Evolutionary conservation across 371 early-diverging fungal genomes (phyloP), one percentile per base, ranked within the genome.

Genomic region (Mucor piriformis): DNA sequence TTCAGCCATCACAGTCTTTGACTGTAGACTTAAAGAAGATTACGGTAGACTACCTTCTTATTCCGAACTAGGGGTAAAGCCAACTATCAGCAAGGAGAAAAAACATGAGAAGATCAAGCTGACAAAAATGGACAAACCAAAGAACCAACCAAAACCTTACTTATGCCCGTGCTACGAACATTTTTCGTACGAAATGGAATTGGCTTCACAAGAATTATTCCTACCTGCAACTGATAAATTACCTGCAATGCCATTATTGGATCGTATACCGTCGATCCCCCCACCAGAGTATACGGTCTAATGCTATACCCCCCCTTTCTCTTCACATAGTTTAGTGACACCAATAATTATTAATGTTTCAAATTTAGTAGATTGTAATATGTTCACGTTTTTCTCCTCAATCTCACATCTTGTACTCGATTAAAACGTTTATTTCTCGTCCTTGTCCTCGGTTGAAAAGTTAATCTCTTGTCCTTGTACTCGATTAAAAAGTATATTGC

Each of bases 11-110:
- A 72, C 62, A 3, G 74, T 72, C 2, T 74, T 72, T 53, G 77
- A 77, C 47, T 77, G 77, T 34, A 63, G 77, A 12, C 35, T 77
- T 7, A 79, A 76, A 48, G 79, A 79, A 64, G 79, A 79, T 46
- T 79, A 73, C 61, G 73, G 72, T 15, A 53, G 63, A 16, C 37
- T 79, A 13, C 79, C 79, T 1, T 73, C 76, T 20, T 79, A 79
- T 35, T 70, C 63, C 58, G 76, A 77, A 54, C 47, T 76, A 20
- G 76, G 70, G 4, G 59, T 63, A 15, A 59, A 62, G n/a, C 56
- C 61, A 8, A 35, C 67, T 25, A 29, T 42, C 27, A 7, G 2
- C 2, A 46, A 46, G 24, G 29, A 40, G 23, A 54, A 59, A 18
- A 55, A 61, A n/a, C 40, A 42, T 13, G 23, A 21, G 3, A 51